Base-by-base conservation (phyloP, 2,329 filamentous ascomycete genomes). In the Biscogniauxia mediterranea region DNA sequence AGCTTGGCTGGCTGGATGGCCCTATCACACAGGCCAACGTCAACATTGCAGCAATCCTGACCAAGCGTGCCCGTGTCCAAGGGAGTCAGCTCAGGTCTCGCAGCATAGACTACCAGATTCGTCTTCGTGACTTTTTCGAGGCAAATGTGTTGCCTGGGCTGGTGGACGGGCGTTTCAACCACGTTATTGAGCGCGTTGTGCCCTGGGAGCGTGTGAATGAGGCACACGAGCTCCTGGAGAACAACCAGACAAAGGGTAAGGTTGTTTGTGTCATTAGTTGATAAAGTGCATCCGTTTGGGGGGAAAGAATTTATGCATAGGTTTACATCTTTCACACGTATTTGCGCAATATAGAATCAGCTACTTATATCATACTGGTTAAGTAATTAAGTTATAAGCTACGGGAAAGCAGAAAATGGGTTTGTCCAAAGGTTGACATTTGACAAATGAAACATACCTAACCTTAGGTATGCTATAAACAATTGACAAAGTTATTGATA, bases 21-120 rank as follows among this genome's bases (percentile, higher is more conserved):
- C 57, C 57, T 13, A 50, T 38, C 8, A 49, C 57, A 11, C 5
- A 23, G 1, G 42, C 9, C 4, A 56, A 46, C 26, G 28, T 52
- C 53, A 56, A 59, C 28, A 56, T 56, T 17, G 42, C 57, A 5
- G 42, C 17, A 3, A 55, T 59, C 53, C 53, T 59, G 21, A 59
- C 57, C 6, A 56, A 59, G 53, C 57, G 53, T 2, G 57, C 57
- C 15, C 52, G 57, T n/a, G 53, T 59, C 15, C 57, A 59, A 11
- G 57, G 57, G 21, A 59, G 57, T 46, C 57, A 59, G n/a, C 53
- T 56, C 9, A 52, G 57, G 20, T 59, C 57, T 38, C 57, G 53
- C 17, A 56, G 42, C 26, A 23, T 59, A 25, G 57, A 59, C 1
- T 55, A 59, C 51, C 57, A 59, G 17, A 52, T 55, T 11, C 38